These are phyloP conservation scores for Backusella australiensis DNA, from an alignment of 192 early-diverging fungal genomes.

Conservation along the genomic window DNA sequence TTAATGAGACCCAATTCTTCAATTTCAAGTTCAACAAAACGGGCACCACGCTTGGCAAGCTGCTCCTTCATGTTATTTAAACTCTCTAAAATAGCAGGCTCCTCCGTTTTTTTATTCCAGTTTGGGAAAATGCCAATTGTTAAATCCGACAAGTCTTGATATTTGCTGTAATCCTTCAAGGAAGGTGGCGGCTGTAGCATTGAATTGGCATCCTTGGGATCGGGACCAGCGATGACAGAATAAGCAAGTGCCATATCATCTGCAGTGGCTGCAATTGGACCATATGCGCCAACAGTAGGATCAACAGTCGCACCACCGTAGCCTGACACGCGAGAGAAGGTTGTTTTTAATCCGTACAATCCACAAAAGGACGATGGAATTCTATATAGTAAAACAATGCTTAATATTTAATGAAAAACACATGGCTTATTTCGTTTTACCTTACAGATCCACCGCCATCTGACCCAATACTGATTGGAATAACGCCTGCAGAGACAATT, in stretches of 20 bases:
- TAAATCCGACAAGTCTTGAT: not conserved
- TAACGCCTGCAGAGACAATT: slow-evolving; percentile 60
- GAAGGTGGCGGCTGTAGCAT: slow-evolving; percentile 42
- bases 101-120: not conserved
- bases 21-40: slow-evolving; percentile 9
- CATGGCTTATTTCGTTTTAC: slow-evolving; percentile 8
- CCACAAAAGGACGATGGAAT: slow-evolving; percentile 73
- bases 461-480: slow-evolving; percentile 68
- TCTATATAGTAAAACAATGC: slow-evolving; percentile 21
- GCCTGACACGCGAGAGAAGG: slow-evolving; percentile 60
- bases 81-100: not conserved
- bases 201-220: slow-evolving; percentile 45
- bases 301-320: slow-evolving; percentile 52
- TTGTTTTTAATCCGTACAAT: slow-evolving; percentile 74
- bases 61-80: not conserved
- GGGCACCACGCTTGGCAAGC: not conserved
- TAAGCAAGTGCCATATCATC: slow-evolving; percentile 69
- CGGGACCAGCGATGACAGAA: slow-evolving; percentile 58
- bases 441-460: slow-evolving; percentile 70
- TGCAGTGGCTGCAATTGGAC: slow-evolving; percentile 69
- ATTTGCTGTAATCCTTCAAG: not conserved
- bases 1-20: not conserved
- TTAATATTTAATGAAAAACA: too few relatives aligned
- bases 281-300: slow-evolving; percentile 55
- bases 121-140: not conserved